Conservation (phyloP, 148 eudicot genomes). For the Vaccinium darrowii region DNA sequence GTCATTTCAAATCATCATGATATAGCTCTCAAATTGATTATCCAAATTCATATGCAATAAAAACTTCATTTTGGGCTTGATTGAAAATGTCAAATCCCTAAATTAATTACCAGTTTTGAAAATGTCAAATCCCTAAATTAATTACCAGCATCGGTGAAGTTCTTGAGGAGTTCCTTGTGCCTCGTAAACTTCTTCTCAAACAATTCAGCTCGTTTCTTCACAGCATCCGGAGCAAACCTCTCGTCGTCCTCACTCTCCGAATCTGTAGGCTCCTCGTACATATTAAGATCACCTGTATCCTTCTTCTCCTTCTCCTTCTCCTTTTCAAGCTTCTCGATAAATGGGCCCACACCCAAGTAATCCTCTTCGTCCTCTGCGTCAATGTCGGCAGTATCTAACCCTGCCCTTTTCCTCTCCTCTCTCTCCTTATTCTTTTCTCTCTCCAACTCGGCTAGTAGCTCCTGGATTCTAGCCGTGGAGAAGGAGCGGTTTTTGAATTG, state of each 20-base stretch:
- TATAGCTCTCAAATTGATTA: background rate
- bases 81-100: background rate
- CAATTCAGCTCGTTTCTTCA: slow-evolving; percentile 22
- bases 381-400: slow-evolving; percentile 48
- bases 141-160: slow-evolving; percentile 55
- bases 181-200: slow-evolving; percentile 49
- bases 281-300: slow-evolving; percentile 18
- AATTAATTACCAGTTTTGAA: no score
- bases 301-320: slow-evolving; percentile 30
- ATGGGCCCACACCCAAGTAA: slow-evolving; percentile 60
- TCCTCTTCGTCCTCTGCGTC: slow-evolving; percentile 71
- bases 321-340: slow-evolving; percentile 67
- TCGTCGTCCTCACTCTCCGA: slow-evolving; percentile 63
- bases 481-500: slow-evolving; percentile 12
- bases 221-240: slow-evolving; percentile 31
- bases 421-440: slow-evolving; percentile 49
- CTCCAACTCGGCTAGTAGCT: slow-evolving; percentile 31
- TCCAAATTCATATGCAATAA: background rate
- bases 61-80: background rate
- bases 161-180: slow-evolving; percentile 53
- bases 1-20: background rate
- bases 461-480: slow-evolving; percentile 5
- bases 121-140: no score
- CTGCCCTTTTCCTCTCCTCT: slow-evolving; percentile 53
- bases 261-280: slow-evolving; percentile 52